Evolutionary conservation across 2,329 filamentous ascomycete species (phyloP).

Genomic region (Lachnellula suecica): DNA sequence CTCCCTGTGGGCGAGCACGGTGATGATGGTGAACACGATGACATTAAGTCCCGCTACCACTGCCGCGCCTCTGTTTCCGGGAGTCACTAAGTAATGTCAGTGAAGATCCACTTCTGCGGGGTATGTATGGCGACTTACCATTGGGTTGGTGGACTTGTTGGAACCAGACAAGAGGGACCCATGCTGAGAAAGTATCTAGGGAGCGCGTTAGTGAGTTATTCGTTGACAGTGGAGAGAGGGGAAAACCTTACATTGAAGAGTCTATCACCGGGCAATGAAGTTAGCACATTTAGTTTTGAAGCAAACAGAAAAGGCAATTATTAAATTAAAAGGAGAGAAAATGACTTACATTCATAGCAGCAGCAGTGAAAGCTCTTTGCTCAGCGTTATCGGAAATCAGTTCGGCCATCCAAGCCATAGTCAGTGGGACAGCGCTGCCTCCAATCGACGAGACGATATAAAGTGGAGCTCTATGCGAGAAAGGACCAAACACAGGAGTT

Average conservation of each 20-base stretch:
- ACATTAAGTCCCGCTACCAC: conserved; percentile 17
- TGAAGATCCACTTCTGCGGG: conserved; percentile 40
- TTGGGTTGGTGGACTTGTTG: conserved; percentile 60
- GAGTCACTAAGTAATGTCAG: conserved; percentile 10
- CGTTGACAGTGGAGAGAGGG: conserved; percentile 38
- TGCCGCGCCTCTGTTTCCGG: conserved; percentile 17
- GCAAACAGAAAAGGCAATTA: no score
- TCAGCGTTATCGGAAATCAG: conserved; percentile 18
- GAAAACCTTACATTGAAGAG: conserved; percentile 51
- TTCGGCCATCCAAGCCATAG: conserved; percentile 39
- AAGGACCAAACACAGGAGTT: conserved; percentile 23
- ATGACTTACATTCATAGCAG: conserved; percentile 12
- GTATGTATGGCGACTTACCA: conserved; percentile 55
- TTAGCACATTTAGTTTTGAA: no score
- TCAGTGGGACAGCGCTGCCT: conserved; percentile 45
- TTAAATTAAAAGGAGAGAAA: no score
- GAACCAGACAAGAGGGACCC: conserved; percentile 67
- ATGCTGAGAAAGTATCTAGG: conserved; percentile 51
- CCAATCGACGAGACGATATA: conserved; percentile 50
- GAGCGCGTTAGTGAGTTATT: conserved; percentile 32
- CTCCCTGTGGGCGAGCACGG: conserved; percentile 16
- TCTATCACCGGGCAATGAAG: no score
- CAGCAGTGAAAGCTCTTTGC: conserved; percentile 17
- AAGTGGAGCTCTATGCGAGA: conserved; percentile 44
- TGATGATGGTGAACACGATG: conserved; percentile 12